These are phyloP conservation scores for Pharus latifolius DNA, from an alignment of 176 grass and related monocot species.

Conservation along the genomic window DNA sequence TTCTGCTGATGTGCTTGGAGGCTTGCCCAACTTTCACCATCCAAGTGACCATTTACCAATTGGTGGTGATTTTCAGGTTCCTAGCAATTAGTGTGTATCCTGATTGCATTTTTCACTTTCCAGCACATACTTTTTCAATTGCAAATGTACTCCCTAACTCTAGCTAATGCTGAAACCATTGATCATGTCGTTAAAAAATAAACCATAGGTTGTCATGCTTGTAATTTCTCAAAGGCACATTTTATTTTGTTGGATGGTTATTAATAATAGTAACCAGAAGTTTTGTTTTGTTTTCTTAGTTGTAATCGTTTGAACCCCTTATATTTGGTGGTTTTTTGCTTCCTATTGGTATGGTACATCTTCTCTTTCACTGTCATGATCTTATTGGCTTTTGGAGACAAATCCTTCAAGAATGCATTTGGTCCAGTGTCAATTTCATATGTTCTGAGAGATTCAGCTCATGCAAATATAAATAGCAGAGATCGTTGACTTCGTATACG, in stretches of 20 bases:
- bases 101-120: background rate
- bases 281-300: background rate
- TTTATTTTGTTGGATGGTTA: background rate
- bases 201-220: background rate
- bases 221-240: background rate
- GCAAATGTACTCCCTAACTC: no score
- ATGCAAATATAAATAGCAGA: no score
- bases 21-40: slow-evolving; percentile 68
- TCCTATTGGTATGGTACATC: no score
- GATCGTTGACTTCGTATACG: background rate
- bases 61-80: slow-evolving; percentile 59
- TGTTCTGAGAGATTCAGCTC: no score
- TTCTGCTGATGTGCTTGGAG: slow-evolving; percentile 45
- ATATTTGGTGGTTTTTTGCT: background rate
- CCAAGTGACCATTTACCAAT: slow-evolving; percentile 92
- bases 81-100: background rate
- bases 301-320: background rate
- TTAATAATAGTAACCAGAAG: background rate
- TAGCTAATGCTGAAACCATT: no score
- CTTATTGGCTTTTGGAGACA: no score
- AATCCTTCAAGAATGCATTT: no score
- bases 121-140: no score
- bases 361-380: no score
- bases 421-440: no score
- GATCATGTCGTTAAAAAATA: background rate